phyloP scores from a whole-genome alignment of 495 filamentous ascomycete genomes.

The Haplographium delicatum region DNA sequence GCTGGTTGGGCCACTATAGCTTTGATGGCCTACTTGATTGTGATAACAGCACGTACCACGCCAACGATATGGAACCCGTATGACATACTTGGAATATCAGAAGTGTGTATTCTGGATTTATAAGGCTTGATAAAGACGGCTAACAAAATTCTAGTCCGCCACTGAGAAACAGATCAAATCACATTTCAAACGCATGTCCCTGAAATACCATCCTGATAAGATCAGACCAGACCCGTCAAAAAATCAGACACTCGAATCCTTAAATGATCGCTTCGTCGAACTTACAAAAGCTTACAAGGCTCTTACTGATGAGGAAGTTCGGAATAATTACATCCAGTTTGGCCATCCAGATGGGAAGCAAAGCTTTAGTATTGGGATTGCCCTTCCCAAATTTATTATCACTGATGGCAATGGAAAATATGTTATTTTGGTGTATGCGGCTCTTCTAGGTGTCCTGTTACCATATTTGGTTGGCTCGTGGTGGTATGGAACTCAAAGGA shows the following conservation, averaged over 20 bases:
- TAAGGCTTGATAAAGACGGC: conserved; percentile 18
- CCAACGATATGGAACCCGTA: conserved; percentile 94
- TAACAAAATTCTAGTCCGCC: conserved; percentile 52
- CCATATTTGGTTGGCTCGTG: conserved; percentile 93
- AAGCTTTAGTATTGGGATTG: conserved; percentile 95
- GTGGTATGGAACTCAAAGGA: conserved; percentile 95
- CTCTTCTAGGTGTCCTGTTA: conserved; percentile 78
- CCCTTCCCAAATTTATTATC: conserved; percentile 87
- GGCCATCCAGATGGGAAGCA: conserved; percentile 98
- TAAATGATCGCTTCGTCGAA: conserved; percentile 88
- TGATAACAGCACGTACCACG: conserved; percentile 64
- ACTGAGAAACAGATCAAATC: conserved; percentile 86
- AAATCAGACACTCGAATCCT: conserved; percentile 80
- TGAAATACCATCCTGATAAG: conserved; percentile 92
- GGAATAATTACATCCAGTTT: conserved; percentile 93
- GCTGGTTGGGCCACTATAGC: conserved; percentile 80
- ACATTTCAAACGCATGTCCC: conserved; percentile 77
- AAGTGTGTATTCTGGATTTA: conserved; percentile 44
- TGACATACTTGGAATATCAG: conserved; percentile 80
- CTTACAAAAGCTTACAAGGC: conserved; percentile 96
- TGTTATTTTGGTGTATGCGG: conserved; percentile 82
- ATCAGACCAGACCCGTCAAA: conserved; percentile 70
- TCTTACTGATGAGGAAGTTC: conserved; percentile 91
- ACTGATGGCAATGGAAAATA: conserved; percentile 94
- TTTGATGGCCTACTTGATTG: conserved; percentile 88